Base-by-base conservation (phyloP, 768 basidiomycete genomes). In the Psilocybe cyanescens region DNA sequence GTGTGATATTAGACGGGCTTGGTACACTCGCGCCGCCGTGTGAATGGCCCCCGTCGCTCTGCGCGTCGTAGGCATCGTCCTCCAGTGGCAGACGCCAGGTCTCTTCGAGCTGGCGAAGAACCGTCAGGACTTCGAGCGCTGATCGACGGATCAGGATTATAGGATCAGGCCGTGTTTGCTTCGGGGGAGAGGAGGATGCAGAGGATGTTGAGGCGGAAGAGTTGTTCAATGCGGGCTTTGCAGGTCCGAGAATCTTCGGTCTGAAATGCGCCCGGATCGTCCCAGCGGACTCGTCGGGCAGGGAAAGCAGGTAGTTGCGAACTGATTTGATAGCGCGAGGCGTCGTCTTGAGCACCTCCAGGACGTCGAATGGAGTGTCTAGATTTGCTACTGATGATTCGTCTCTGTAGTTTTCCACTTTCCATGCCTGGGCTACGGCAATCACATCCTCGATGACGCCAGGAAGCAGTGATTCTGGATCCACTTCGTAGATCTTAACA, bases 101-200 rank as follows among this genome's bases (percentile, higher is more conserved):
- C 70, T 95, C 94, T 71, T 98, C 97, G 17, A 98, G 75, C 31
- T 86, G 87, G 39, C 94, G 83, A 45, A 99, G 82, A 41, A 86
- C 80, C 4, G 89, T 82, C 31, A 99, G 84, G 0, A 97, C 91
- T 62, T 95, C 95, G 55, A 98, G 75, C 1, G 94, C 94, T 0
- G 88, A 83, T 54, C 84, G 85, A 24, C 96, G 83, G 56, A 98
- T 87, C 51, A 86, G 77, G 1, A 83, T 81, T 16, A 94, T 75
- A 1, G 90, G 87, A 68, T 93, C 88, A 6, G 79, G 74, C 3
- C 76, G 76, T 7, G 67, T 49, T 39, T 52, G 65, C 52, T 61
- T 62, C 31, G 61, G 48, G 29, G 60, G 50, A 16, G 64, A 62
- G 8, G 58, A 44, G 17, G 69, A 58, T 5, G 53, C 61, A 17